These are phyloP conservation scores for Aspergillus cejpii DNA, from an alignment of 2,329 filamentous ascomycete genomes.

Conservation along the genomic window DNA sequence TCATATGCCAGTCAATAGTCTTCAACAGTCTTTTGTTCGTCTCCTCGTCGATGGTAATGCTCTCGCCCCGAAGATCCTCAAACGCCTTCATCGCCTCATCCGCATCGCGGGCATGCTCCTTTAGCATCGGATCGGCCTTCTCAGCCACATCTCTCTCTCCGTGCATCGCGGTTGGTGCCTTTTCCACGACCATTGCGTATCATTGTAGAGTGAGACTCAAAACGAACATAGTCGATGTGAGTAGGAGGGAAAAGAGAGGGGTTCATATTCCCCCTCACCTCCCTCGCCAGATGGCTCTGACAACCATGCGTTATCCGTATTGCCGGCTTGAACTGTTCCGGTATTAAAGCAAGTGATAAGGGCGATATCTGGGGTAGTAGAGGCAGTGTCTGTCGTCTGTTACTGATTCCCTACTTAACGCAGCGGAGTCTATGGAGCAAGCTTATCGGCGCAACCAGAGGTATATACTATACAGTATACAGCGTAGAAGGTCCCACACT, in stretches of 20 bases:
- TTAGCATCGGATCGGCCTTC: conserved; percentile 31
- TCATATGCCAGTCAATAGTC: conserved; percentile 57
- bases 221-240: not conserved
- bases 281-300: no score
- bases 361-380: conserved; percentile 17
- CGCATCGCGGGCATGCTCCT: conserved; percentile 52
- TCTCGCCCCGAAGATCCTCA: conserved; percentile 43
- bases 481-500: not conserved
- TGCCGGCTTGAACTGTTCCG: not conserved
- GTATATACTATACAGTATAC: not conserved
- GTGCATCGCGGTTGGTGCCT: conserved; percentile 17
- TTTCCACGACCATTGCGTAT: conserved; percentile 32
- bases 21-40: conserved; percentile 54
- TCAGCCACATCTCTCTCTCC: conserved; percentile 15
- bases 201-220: not conserved
- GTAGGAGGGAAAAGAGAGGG: not conserved
- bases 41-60: conserved; percentile 49
- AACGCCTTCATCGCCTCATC: conserved; percentile 57
- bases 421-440: not conserved
- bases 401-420: not conserved
- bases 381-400: not conserved
- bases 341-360: conserved; percentile 15
- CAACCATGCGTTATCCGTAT: conserved; percentile 1
- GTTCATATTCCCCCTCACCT: conserved; percentile 2
- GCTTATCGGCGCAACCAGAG: not conserved